Percentiles rank a stretch among this genome's conserved stretches.
These are phyloP conservation scores for Falciphora oryzae DNA, from an alignment of 2,329 filamentous ascomycete genomes.

Conservation along the genomic window DNA sequence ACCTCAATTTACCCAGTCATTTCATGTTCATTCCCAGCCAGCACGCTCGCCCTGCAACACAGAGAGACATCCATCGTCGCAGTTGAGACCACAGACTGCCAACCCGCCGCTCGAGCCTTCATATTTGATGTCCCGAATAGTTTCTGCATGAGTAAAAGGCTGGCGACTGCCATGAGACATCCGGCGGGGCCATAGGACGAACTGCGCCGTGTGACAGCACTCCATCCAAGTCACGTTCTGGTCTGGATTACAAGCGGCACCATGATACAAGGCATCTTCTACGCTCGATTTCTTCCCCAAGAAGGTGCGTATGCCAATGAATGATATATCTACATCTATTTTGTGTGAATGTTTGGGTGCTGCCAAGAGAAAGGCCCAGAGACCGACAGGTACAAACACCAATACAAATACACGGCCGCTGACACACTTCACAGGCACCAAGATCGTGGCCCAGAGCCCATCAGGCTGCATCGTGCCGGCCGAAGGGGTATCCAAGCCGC, in stretches of 20 bases:
- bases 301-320: slow-evolving; percentile 42
- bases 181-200: not conserved
- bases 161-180: not conserved
- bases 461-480: slow-evolving; percentile 54
- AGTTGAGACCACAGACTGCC: not conserved
- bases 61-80: not conserved
- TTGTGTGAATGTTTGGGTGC: too few species aligned
- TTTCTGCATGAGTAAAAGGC: not conserved
- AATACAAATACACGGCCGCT: slow-evolving; percentile 11
- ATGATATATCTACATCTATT: not conserved
- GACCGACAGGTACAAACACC: not conserved
- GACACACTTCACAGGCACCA: slow-evolving; percentile 42
- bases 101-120: not conserved
- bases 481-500: slow-evolving; percentile 34
- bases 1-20: too few species aligned
- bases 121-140: not conserved
- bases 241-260: slow-evolving; percentile 14
- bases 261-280: slow-evolving; percentile 68
- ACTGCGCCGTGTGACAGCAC: not conserved
- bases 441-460: slow-evolving; percentile 57
- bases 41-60: not conserved
- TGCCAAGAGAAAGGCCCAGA: too few species aligned
- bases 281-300: slow-evolving; percentile 61
- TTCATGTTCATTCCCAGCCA: too few species aligned
- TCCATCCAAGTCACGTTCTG: not conserved